Conservation (phyloP, 2,329 filamentous ascomycete species). For the Cladophialophora immunda region DNA sequence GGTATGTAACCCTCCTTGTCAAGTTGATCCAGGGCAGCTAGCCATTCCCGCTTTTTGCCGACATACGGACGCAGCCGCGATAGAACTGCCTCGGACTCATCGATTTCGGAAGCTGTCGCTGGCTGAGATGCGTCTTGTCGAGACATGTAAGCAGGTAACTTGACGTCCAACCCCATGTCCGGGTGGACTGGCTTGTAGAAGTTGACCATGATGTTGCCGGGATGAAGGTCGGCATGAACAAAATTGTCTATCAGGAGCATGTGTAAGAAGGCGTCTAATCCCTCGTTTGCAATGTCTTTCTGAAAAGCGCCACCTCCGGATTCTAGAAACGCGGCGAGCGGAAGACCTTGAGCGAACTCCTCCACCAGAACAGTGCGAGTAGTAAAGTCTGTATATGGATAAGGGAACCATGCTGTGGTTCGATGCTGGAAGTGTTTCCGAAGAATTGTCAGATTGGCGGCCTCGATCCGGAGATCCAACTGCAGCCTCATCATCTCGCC, state of each 20-base stretch:
- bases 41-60: constrained; percentile 75
- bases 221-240: constrained; percentile 93
- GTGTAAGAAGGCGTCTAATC: constrained; percentile 91
- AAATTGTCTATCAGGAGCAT: constrained; percentile 99
- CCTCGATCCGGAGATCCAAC: constrained; percentile 92
- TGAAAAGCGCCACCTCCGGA: constrained; percentile 94
- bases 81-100: constrained; percentile 89
- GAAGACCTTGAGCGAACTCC: constrained; percentile 94
- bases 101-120: constrained; percentile 63
- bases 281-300: constrained; percentile 92
- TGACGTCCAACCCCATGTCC: constrained; percentile 56
- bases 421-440: constrained; percentile 88
- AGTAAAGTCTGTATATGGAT: constrained; percentile 89
- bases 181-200: constrained; percentile 87
- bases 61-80: constrained; percentile 78
- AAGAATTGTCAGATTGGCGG: constrained; percentile 86
- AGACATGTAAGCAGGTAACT: constrained; percentile 57
- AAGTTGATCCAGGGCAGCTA: constrained; percentile 75
- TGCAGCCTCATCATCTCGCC: constrained; percentile 99
- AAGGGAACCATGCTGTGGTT: constrained; percentile 95
- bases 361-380: constrained; percentile 92
- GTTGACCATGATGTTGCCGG: constrained; percentile 98
- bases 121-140: constrained; percentile 49
- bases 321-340: constrained; percentile 86
- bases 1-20: constrained; percentile 89